Base-by-base conservation (phyloP, 1,139 yeast genomes). In the Schizosaccharomyces versatilis region DNA sequence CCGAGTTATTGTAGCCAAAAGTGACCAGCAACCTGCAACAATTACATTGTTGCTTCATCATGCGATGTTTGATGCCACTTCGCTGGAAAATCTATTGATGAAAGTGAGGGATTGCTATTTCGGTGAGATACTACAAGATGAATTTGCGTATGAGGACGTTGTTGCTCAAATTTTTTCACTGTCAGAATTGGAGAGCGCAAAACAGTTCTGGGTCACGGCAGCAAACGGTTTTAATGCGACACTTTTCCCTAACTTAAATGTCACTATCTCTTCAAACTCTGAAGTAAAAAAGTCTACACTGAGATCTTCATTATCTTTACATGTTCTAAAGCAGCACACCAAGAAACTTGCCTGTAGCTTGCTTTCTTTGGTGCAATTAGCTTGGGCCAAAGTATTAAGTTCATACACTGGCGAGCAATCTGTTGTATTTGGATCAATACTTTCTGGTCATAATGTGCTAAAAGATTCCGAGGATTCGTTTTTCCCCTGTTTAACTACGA, bases 401-500 rank as follows among this genome's bases (percentile, higher is more conserved):
- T 41, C 54, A 7, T 61, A 60, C 47, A 51, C 56, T 19, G 62
- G 61, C 2, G 63, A 61, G 47, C 24, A 48, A 10, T 55, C 51
- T 14, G 56, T 60, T 14, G 17, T 54, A 1, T 57, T 60, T 52
- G 63, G 63, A 6, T 39, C 51, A 9, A 60, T 61, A 1, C 54
- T 60, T 2, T 59, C 62, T 7, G 63, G 63, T 1, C 51, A 57
- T 19, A 53, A 55, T 3, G 59, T 57, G 1, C n/a, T 58, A 7
- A 51, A 53, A n/a, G 57, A 42, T n/a, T 52, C 54, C 5, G 52
- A 40, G 3, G 36, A 47, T 12, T 44, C 55, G 6, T 39, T 58
- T 9, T 60, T 57, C 17, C 63, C 63, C 3, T 57, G 60, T 38
- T 39, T 61, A 8, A 54, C 59, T 6, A 61, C 63, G 6, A 54